phyloP scores from a whole-genome alignment of 257 asterid genomes.

The Jacaranda copaia region DNA sequence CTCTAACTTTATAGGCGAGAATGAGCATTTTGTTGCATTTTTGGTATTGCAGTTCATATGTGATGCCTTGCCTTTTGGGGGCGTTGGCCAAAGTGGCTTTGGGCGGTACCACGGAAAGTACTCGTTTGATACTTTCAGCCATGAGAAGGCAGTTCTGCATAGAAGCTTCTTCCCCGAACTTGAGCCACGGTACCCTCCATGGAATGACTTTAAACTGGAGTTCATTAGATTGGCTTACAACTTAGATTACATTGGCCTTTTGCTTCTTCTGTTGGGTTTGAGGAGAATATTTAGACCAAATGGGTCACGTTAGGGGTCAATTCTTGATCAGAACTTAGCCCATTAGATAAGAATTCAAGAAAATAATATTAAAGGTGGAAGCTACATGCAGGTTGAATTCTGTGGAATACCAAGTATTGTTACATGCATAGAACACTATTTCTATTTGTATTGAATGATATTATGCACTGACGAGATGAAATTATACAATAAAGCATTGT shows the following conservation, averaged over 20 bases:
- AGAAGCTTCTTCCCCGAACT: constrained; percentile 69
- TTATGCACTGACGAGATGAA: not conserved
- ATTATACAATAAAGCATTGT: not conserved
- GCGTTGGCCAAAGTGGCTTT: constrained; percentile 83
- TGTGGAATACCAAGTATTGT: not conserved
- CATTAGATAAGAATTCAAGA: constrained; percentile 4
- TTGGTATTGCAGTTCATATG: constrained; percentile 63
- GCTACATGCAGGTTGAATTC: not conserved
- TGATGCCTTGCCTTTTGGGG: constrained; percentile 85
- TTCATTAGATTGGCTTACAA: constrained; percentile 73
- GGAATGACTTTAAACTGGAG: constrained; percentile 85
- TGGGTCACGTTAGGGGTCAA: not conserved
- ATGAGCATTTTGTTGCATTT: not conserved
- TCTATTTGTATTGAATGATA: not conserved
- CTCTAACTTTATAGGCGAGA: not conserved
- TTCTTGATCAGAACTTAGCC: not conserved
- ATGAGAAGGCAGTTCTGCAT: constrained; percentile 81
- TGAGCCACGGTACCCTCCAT: constrained; percentile 90
- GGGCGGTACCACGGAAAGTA: constrained; percentile 96
- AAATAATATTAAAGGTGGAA: not conserved
- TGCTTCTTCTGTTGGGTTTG: constrained; percentile 66
- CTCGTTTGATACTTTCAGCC: constrained; percentile 90
- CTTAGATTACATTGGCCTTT: constrained; percentile 57
- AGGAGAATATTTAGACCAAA: constrained; percentile 35
- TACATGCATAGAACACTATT: not conserved